Evolutionary conservation across 345 rosid species (phyloP).

Genomic region (Linum tenue): DNA sequence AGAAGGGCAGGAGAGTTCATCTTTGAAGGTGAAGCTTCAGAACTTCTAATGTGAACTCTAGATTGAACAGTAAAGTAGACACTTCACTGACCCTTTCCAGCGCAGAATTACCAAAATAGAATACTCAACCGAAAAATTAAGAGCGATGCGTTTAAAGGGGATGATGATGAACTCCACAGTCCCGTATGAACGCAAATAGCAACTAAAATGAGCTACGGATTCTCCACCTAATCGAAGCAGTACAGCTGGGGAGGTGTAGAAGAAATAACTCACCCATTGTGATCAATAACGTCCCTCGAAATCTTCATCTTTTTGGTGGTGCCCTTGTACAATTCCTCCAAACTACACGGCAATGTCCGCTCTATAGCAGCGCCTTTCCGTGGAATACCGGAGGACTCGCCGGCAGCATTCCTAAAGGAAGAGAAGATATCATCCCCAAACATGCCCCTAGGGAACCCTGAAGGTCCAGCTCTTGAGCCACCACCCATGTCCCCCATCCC

Average conservation of each 20-base stretch:
- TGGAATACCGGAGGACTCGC: too few species aligned
- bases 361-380: too few species aligned
- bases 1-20: too few species aligned
- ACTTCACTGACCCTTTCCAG: not conserved
- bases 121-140: slow-evolving; percentile 12
- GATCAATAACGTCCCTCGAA: slow-evolving; percentile 19
- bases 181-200: not conserved
- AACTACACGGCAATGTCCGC: not conserved
- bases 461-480: slow-evolving; percentile 38
- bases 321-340: too few species aligned
- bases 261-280: slow-evolving; percentile 12
- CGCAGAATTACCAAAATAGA: slow-evolving; percentile 8
- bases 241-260: not conserved
- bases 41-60: too few species aligned
- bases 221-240: not conserved
- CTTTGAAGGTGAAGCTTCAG: too few species aligned
- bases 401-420: too few species aligned
- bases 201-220: not conserved
- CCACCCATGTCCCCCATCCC: slow-evolving; percentile 47
- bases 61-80: not conserved
- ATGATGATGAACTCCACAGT: not conserved
- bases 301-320: slow-evolving; percentile 17
- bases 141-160: not conserved
- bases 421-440: slow-evolving; percentile 37
- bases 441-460: slow-evolving; percentile 43